phyloP scores from a whole-genome alignment of 208 protist genomes.

The Willaertia magna region DNA sequence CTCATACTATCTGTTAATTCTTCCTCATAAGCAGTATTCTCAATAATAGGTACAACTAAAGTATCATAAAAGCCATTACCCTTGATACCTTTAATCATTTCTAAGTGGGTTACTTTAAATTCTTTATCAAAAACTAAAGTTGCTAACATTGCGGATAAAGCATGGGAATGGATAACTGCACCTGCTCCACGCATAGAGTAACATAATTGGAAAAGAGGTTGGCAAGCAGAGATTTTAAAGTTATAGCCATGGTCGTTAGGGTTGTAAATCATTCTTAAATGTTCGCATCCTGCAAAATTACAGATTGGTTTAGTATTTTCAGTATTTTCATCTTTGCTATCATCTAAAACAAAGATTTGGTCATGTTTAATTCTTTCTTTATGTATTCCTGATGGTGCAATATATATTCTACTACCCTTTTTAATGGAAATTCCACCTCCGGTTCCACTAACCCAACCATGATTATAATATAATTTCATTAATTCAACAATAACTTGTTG shows the following conservation, averaged over 20 bases:
- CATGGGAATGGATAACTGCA: constrained; percentile 80
- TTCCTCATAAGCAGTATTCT: constrained; percentile 69
- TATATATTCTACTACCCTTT: constrained; percentile 55
- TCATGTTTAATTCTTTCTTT: constrained; percentile 75
- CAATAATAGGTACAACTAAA: constrained; percentile 85
- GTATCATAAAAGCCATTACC: constrained; percentile 57
- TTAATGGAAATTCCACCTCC: constrained; percentile 80
- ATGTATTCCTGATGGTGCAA: constrained; percentile 81
- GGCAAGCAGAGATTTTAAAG: constrained; percentile 73
- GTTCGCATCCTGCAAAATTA: no score
- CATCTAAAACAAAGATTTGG: constrained; percentile 76
- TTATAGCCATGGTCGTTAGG: constrained; percentile 18
- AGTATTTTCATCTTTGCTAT: constrained; percentile 13
- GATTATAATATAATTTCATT: not conserved
- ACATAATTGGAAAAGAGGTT: constrained; percentile 79
- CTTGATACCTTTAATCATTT: constrained; percentile 83
- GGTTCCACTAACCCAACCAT: constrained; percentile 46
- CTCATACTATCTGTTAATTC: constrained; percentile 36
- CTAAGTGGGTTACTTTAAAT: constrained; percentile 78
- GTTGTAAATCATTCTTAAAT: constrained; percentile 29
- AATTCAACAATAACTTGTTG: constrained; percentile 3
- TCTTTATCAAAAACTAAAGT: constrained; percentile 69
- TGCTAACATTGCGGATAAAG: constrained; percentile 53
- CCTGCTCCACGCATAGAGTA: constrained; percentile 64
- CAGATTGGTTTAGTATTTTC: not conserved